Evolutionary conservation across 495 filamentous ascomycete genomes (phyloP), one percentile per base, ranked within the genome.

Genomic region (Penicillium lagena): DNA sequence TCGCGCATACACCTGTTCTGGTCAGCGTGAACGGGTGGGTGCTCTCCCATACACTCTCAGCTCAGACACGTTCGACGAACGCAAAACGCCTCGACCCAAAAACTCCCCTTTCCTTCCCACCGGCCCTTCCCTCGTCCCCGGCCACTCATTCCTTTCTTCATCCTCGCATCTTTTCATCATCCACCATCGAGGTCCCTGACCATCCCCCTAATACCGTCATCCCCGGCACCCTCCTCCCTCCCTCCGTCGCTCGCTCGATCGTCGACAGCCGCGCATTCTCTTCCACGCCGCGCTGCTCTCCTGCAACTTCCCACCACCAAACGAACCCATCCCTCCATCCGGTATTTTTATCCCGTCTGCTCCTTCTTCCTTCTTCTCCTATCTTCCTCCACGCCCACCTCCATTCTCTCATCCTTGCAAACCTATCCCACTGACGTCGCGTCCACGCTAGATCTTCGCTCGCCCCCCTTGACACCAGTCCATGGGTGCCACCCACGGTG

Each of bases 241-340:
- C 39, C 29, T 17, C 28, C 32, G n/a, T 34, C 32, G 9, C 32
- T 34, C 32, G n/a, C 2, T 12, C 10, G 32, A 34, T 34, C 32
- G 32, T 58, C 55, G 51, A 47, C 54, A 55, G 54, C 51, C 51
- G 57, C 58, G 58, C 58, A 58, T 61, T 58, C 55, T 61, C 58
- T 61, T 53, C 55, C 50, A 48, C 56, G 52, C 52, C 50, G 59
- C 53, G 49, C 52, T 56, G 49, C 40, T 53, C 45, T 47, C 52
- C 49, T 56, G 57, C 54, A 59, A 50, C 55, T 51, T 51, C 54
- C 52, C 60, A 64, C 56, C 54, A 58, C 57, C 49, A 59, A 62
- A 48, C 51, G 49, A 37, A 51, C 46, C 40, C 52, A 61, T 61
- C 58, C 37, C 39, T 35, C 50, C 49, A 54, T 39, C 41, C 40